A percentile compares a stretch with the other conserved stretches of the same genome.
phyloP scores from a whole-genome alignment of 805 yeast species.

The Saturnispora gosingensis region DNA sequence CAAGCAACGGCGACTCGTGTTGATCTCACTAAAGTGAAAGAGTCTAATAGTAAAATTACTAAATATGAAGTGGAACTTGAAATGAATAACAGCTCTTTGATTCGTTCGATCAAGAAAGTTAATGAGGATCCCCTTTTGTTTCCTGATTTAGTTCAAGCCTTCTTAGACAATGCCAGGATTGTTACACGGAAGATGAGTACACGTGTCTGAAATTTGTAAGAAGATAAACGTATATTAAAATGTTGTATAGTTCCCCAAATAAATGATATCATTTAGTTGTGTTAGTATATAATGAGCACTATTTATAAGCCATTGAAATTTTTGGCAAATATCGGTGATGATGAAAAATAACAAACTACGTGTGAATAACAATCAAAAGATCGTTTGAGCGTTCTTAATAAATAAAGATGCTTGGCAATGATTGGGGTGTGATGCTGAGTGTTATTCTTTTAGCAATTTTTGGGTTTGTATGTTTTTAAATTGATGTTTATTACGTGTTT shows the following conservation, averaged over 20 bases:
- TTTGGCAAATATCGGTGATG: not conserved
- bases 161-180: conserved; percentile 35
- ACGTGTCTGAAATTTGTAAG: not conserved
- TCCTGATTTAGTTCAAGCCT: conserved; percentile 37
- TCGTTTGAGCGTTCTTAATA: not conserved
- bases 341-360: not conserved
- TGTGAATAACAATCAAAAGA: not conserved
- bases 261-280: not conserved
- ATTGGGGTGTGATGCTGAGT: not conserved
- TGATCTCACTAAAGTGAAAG: conserved; percentile 57
- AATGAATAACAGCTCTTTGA: conserved; percentile 25
- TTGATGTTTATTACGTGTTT: not conserved
- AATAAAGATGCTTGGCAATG: not conserved
- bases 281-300: not conserved
- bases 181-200: conserved; percentile 26
- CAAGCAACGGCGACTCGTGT: conserved; percentile 64
- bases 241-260: not conserved
- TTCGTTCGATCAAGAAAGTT: conserved; percentile 25
- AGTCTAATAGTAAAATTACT: conserved; percentile 18
- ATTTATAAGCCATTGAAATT: not conserved
- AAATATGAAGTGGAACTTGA: conserved; percentile 30
- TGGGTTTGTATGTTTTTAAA: not conserved
- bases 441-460: not conserved
- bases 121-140: conserved; percentile 32
- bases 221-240: not conserved